Evolutionary conservation across 2,329 filamentous ascomycete genomes (phyloP), one percentile per base, ranked within the genome.

Genomic region (Diplodia seriata): DNA sequence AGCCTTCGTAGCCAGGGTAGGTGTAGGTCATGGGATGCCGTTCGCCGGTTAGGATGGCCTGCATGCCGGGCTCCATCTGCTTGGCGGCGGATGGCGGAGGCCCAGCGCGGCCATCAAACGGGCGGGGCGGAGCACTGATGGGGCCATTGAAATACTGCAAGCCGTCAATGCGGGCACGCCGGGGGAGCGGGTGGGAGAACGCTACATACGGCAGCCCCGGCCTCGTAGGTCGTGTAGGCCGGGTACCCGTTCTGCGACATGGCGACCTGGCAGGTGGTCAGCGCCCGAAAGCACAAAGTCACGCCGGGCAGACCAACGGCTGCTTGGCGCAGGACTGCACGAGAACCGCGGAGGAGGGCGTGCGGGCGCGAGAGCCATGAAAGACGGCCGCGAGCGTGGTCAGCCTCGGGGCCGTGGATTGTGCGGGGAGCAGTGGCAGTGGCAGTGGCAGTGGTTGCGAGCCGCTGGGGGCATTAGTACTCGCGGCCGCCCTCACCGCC

Each of bases 181-280:
- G 26, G 15, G 11, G 20, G 15, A 1, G 18, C 7, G 23, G 49
- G 33, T n/a, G 12, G 31, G 51, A 31, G 36, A 11, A 38, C 54
- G 40, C 57, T 38, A 51, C 59, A 8, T 63, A 63, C 59, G 36
- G 56, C 26, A 23, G 15, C 15, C 2, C 49, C 61, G 31, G 62
- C n/a, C 15, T 55, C 62, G 31, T 43, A 65, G 62, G 49, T 36
- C 18, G 43, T 31, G 26, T 65, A 65, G 20, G 62, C 3, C 12
- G 38, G 62, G 26, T 65, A 65, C 50, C 49, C 29, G 51, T 40
- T 55, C 50, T 65, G 62, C 62, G 62, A 43, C 62, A 65, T 65
- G 18, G 40, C 36, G 49, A 18, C 1, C 31, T 33, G 31, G 31
- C 31, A 7, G 31, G 6, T 47, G 23, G 26, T 47, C 26, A 61